phyloP scores from a whole-genome alignment of 768 basidiomycete genomes.

The Kwoniella sp. region DNA sequence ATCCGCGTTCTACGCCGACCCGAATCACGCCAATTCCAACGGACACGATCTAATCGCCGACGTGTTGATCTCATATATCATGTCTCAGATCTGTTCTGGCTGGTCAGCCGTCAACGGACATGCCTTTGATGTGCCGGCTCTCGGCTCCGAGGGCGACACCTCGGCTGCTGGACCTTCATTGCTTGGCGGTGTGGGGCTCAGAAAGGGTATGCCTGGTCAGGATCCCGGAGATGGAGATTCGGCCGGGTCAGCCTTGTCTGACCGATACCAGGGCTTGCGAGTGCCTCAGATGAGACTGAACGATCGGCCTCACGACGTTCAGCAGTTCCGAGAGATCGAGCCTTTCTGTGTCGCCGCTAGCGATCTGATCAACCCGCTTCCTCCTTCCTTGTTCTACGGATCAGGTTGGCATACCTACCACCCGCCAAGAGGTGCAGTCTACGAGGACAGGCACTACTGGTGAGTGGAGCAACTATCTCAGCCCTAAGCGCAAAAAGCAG shows the following conservation, averaged over 20 bases:
- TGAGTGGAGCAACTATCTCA: constrained; percentile 13
- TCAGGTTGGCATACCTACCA: constrained; percentile 85
- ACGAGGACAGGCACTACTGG: constrained; percentile 81
- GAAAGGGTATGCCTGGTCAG: constrained; percentile 66
- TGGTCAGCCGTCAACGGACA: constrained; percentile 74
- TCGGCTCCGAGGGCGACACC: constrained; percentile 58
- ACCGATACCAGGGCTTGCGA: constrained; percentile 58
- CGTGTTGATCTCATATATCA: constrained; percentile 85
- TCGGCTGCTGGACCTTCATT: constrained; percentile 62
- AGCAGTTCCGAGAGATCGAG: constrained; percentile 75
- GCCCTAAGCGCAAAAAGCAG: not conserved
- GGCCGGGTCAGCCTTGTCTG: constrained; percentile 41
- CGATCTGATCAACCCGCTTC: constrained; percentile 94
- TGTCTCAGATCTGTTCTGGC: constrained; percentile 80
- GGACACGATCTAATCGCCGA: constrained; percentile 91
- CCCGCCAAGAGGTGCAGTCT: constrained; percentile 61
- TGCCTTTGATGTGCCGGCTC: constrained; percentile 65
- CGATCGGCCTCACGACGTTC: constrained; percentile 59
- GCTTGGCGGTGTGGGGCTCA: constrained; percentile 81
- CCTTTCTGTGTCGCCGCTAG: constrained; percentile 96
- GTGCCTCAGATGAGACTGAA: constrained; percentile 77
- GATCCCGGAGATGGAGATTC: constrained; percentile 56
- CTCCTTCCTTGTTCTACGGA: constrained; percentile 89
- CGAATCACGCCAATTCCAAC: constrained; percentile 72
- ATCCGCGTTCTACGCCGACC: constrained; percentile 75